phyloP scores from a whole-genome alignment of 495 filamentous ascomycete species.

The Daldinia concentrica region DNA sequence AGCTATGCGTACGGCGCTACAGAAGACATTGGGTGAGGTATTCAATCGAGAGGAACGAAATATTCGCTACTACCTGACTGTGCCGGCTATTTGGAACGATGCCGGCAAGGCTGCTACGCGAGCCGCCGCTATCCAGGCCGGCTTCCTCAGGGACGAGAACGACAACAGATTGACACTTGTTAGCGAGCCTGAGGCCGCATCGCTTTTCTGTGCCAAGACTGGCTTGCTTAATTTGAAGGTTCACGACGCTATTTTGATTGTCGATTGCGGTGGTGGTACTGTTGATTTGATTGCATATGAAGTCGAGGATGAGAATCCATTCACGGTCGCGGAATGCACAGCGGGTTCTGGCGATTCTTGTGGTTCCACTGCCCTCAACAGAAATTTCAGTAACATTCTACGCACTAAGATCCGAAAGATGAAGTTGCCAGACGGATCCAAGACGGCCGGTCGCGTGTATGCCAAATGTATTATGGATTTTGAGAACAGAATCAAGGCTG shows the following conservation, averaged over 20 bases:
- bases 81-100: conserved; percentile 81
- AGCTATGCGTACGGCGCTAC: conserved; percentile 75
- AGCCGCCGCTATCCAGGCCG: conserved; percentile 77
- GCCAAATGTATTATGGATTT: conserved; percentile 86
- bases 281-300: conserved; percentile 82
- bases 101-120: conserved; percentile 77
- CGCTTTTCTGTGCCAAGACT: conserved; percentile 78
- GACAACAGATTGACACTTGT: conserved; percentile 77
- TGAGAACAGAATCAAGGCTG: conserved; percentile 80
- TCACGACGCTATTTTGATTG: conserved; percentile 77
- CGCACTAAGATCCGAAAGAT: conserved; percentile 81
- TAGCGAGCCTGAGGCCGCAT: conserved; percentile 76
- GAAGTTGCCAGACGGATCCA: conserved; percentile 78
- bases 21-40: conserved; percentile 80
- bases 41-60: conserved; percentile 80
- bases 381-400: conserved; percentile 79
- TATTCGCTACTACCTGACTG: conserved; percentile 77
- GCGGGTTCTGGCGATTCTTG: conserved; percentile 79
- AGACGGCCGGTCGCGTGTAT: conserved; percentile 77
- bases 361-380: conserved; percentile 76
- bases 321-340: conserved; percentile 78
- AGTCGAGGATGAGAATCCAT: conserved; percentile 78
- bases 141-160: conserved; percentile 78
- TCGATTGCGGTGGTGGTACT: conserved; percentile 79
- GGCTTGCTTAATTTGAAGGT: conserved; percentile 77